Evolutionary conservation across 768 basidiomycete genomes (phyloP).

Genomic region (Austroboletus eburneus): DNA sequence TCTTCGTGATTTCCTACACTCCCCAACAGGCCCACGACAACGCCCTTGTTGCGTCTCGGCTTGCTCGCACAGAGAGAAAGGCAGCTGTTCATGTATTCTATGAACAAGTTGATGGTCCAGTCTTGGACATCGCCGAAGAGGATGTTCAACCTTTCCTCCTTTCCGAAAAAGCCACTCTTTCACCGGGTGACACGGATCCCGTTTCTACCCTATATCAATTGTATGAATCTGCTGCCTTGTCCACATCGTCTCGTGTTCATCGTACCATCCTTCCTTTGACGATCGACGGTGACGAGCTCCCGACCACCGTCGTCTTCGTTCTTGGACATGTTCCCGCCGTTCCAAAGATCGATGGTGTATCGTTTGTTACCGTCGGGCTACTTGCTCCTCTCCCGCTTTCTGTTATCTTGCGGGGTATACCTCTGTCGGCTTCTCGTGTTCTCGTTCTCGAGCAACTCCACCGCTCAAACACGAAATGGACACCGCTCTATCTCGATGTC

Average conservation of each 20-base stretch:
- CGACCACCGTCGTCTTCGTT: conserved; percentile 66
- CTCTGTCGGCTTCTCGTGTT: conserved; percentile 58
- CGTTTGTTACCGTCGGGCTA: conserved; percentile 62
- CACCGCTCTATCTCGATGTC: conserved; percentile 81
- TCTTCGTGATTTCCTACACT: conserved; percentile 74
- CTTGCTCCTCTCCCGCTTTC: conserved; percentile 63
- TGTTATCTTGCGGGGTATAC: conserved; percentile 54
- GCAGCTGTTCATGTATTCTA: conserved; percentile 88
- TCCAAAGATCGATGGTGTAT: conserved; percentile 50
- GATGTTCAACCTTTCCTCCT: conserved; percentile 59
- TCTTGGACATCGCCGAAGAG: conserved; percentile 55
- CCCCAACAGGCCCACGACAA: conserved; percentile 86
- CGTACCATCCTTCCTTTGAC: conserved; percentile 57
- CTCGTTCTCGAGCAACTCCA: conserved; percentile 80
- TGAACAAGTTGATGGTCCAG: conserved; percentile 34
- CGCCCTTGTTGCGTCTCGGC: conserved; percentile 76
- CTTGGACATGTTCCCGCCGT: conserved; percentile 52
- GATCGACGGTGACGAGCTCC: conserved; percentile 47
- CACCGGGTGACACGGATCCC: conserved; percentile 33
- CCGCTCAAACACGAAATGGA: conserved; percentile 79
- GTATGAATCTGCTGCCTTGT: conserved; percentile 66
- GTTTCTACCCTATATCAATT: conserved; percentile 39
- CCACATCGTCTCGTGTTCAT: conserved; percentile 59
- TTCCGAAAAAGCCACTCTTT: conserved; percentile 33
- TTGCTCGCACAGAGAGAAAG: conserved; percentile 66